Conservation (phyloP, 2,329 filamentous ascomycete genomes). For the Trichophyton equinum region DNA sequence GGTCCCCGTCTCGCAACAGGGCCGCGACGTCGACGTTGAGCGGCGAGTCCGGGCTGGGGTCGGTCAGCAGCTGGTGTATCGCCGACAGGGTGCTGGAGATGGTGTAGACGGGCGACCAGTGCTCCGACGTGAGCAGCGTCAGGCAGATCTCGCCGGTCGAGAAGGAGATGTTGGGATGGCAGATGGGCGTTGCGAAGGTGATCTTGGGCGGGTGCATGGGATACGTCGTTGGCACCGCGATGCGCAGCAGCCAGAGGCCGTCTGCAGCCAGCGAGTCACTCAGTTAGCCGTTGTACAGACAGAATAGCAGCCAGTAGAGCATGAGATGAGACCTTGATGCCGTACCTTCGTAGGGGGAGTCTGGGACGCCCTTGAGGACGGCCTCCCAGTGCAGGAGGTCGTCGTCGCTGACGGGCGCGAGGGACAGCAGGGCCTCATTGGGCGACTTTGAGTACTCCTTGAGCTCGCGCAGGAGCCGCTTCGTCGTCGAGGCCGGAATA, state of each 20-base stretch:
- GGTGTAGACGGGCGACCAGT: slow-evolving; percentile 80
- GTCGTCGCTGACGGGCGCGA: slow-evolving; percentile 45
- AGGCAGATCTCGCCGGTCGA: slow-evolving; percentile 84
- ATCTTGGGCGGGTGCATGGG: slow-evolving; percentile 67
- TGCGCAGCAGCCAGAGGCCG: slow-evolving; percentile 72
- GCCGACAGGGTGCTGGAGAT: slow-evolving; percentile 41
- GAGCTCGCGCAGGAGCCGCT: slow-evolving; percentile 51
- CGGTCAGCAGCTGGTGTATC: slow-evolving; percentile 35
- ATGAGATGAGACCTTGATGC: not conserved
- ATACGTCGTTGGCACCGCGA: slow-evolving; percentile 65
- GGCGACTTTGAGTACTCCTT: slow-evolving; percentile 44
- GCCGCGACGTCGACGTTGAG: slow-evolving; percentile 39
- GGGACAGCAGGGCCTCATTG: slow-evolving; percentile 43
- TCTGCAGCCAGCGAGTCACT: slow-evolving; percentile 24
- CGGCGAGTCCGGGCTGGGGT: slow-evolving; percentile 36
- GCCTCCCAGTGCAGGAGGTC: slow-evolving; percentile 49
- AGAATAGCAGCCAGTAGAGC: not conserved
- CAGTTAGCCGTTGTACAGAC: not conserved
- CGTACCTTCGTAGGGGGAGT: slow-evolving; percentile 49
- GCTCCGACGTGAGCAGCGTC: slow-evolving; percentile 58
- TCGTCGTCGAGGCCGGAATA: slow-evolving; percentile 33
- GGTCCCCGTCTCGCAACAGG: slow-evolving; percentile 34
- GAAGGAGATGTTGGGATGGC: slow-evolving; percentile 68
- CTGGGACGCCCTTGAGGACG: slow-evolving; percentile 46
- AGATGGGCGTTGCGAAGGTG: slow-evolving; percentile 68